phyloP scores from a whole-genome alignment of 2,329 filamentous ascomycete genomes.

The Alternaria brassicae region DNA sequence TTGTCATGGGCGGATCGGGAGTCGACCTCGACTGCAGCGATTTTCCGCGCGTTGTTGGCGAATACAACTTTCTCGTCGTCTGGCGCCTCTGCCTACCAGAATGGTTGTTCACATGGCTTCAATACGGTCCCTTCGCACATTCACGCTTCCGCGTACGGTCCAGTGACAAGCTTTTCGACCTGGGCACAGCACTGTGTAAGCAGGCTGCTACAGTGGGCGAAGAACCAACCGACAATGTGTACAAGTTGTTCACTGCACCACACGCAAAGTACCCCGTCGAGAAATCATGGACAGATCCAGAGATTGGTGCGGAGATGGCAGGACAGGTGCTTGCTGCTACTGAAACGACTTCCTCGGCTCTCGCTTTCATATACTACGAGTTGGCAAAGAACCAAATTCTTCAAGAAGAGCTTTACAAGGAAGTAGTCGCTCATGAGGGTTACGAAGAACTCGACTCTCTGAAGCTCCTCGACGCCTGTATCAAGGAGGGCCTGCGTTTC shows the following conservation, averaged over 20 bases:
- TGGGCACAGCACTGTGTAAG: conserved; percentile 21
- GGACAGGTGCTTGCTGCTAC: conserved; percentile 31
- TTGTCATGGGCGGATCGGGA: conserved; percentile 27
- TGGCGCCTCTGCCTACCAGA: conserved; percentile 30
- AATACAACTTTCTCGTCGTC: conserved; percentile 32
- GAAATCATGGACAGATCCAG: conserved; percentile 22
- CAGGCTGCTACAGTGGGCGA: conserved; percentile 17
- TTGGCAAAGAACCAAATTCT: conserved; percentile 25
- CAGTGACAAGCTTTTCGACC: conserved; percentile 28
- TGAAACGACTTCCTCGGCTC: conserved; percentile 29
- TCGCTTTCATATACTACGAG: conserved; percentile 31
- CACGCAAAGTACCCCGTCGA: conserved; percentile 26
- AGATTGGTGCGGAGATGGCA: conserved; percentile 31
- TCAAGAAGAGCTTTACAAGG: conserved; percentile 20
- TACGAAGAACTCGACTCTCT: conserved; percentile 28
- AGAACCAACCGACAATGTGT: conserved; percentile 13
- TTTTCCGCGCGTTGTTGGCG: conserved; percentile 27
- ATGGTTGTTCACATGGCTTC: conserved; percentile 28
- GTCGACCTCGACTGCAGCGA: conserved; percentile 21
- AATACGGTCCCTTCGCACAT: conserved; percentile 23
- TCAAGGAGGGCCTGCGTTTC: conserved; percentile 32
- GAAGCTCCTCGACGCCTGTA: conserved; percentile 26
- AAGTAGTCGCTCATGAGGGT: conserved; percentile 22
- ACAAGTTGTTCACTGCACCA: conserved; percentile 23
- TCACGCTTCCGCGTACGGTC: conserved; percentile 27